These are phyloP conservation scores for Phytophthora sojae DNA, from an alignment of 352 stramenopile genomes.

Conservation along the genomic window DNA sequence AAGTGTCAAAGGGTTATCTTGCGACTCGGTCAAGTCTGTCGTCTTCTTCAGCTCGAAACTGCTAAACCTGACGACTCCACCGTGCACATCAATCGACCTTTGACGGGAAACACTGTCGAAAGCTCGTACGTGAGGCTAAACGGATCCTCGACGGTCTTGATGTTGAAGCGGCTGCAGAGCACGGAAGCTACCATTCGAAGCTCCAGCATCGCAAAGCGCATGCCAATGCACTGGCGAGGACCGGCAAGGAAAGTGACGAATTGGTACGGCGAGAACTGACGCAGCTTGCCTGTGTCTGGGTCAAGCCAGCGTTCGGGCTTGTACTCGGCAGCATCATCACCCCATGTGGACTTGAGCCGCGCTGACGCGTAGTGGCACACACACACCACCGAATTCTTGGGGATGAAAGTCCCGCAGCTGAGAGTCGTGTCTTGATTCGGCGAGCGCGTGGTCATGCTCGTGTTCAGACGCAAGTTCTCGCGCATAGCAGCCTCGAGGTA, in stretches of 20 bases:
- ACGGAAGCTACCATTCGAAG: constrained; percentile 56
- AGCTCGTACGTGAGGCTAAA: constrained; percentile 45
- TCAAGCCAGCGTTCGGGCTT: constrained; percentile 75
- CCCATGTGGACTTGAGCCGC: constrained; percentile 56
- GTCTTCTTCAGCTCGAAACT: constrained; percentile 9
- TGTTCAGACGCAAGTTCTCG: constrained; percentile 73
- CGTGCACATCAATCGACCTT: constrained; percentile 29
- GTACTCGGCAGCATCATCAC: constrained; percentile 53
- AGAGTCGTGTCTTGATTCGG: constrained; percentile 57
- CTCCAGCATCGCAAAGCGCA: constrained; percentile 62
- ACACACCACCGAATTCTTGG: constrained; percentile 47
- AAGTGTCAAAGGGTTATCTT: background rate
- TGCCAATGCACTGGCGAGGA: constrained; percentile 64
- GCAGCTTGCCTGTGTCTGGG: constrained; percentile 33
- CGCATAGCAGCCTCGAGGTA: constrained; percentile 68
- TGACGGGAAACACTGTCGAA: constrained; percentile 41
- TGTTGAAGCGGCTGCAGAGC: constrained; percentile 53
- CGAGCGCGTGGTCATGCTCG: constrained; percentile 50
- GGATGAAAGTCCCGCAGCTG: constrained; percentile 63
- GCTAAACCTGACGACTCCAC: constrained; percentile 12
- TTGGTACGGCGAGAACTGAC: constrained; percentile 52
- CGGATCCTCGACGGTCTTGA: constrained; percentile 46
- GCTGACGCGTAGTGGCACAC: constrained; percentile 56
- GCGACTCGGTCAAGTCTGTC: background rate
- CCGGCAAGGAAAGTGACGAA: constrained; percentile 66